Base-by-base conservation (phyloP, 2,329 filamentous ascomycete species). In the Pseudogymnoascus sp. region DNA sequence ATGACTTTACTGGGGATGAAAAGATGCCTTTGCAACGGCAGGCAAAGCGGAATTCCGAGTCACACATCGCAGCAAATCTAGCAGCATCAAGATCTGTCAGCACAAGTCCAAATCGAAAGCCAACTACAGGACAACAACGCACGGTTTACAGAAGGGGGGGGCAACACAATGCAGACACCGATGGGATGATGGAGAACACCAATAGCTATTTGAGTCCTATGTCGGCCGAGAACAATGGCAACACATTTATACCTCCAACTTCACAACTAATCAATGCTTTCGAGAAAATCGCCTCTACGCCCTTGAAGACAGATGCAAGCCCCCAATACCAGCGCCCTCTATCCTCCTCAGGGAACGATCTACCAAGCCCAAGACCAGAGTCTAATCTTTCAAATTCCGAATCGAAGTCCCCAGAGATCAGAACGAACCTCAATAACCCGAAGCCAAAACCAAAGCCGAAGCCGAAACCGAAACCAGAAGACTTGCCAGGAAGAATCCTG, bases 41-140 rank as follows among this genome's bases (percentile, higher is more conserved):
- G 3, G 2, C 47, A 33, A 54, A 54, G 29, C 5, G 47, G 47
- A 54, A 54, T 35, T 54, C 47, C 47, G 47, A 54, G n/a, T 87
- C 83, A 4, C 81, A 82, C 64, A 82, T 86, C 64, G 84, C 84
- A 10, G 84, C 84, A 10, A 83, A 79, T 31, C 73, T 85, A 26
- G 84, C 84, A 2, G 86, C 85, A 17, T 85, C 84, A 61, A 77
- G 86, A 70, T 82, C 83, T 13, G 79, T 77, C 26, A 83, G 83
- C 65, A 76, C 80, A 4, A 80, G 72, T 62, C 78, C 75, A 26
- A 79, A 76, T 62, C 74, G 47, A 33, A 54, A 35, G 29, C 29
- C 29, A 33, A 33, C 11, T 17, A 17, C 39, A 33, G 59, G 31
- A 13, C 39, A 60, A 33, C 37, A 31, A 33, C 35, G 29, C n/a